phyloP scores from a whole-genome alignment of 23 red algal species.

The Pyropia haitanensis region DNA sequence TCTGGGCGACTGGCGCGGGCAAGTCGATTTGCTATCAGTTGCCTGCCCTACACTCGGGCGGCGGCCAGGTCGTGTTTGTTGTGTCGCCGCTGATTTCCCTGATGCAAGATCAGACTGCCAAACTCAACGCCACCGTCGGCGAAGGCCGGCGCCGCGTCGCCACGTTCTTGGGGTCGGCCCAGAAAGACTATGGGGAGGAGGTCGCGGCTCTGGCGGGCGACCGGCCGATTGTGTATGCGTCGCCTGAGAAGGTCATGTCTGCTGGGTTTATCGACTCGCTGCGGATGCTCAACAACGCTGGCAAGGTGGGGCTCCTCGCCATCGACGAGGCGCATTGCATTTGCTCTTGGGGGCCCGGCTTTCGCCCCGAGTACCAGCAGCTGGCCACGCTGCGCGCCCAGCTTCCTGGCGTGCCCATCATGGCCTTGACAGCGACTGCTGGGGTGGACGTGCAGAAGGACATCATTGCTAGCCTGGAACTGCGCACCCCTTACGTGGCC shows the following conservation, averaged over 20 bases:
- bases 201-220: constrained; percentile 17
- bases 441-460: constrained; percentile 47
- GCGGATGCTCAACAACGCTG: constrained; percentile 16
- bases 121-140: not conserved
- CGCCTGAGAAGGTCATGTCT: constrained; percentile 75
- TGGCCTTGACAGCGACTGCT: constrained; percentile 81
- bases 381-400: constrained; percentile 39
- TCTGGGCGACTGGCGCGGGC: constrained; percentile 87
- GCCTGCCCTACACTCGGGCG: constrained; percentile 44
- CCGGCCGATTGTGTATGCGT: constrained; percentile 64
- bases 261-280: constrained; percentile 39
- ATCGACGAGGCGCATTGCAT: constrained; percentile 94
- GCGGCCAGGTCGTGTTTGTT: constrained; percentile 55
- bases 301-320: constrained; percentile 43
- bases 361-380: constrained; percentile 80
- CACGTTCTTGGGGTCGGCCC: not conserved
- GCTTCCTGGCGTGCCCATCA: constrained; percentile 68
- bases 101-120: constrained; percentile 76
- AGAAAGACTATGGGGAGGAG: constrained; percentile 3
- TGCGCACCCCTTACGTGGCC: constrained; percentile 45
- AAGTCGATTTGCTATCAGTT: constrained; percentile 95
- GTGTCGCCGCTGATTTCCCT: constrained; percentile 85
- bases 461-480: constrained; percentile 47
- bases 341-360: constrained; percentile 85
- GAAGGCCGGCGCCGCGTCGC: constrained; percentile 14